A percentile compares a stretch with the other conserved stretches of the same genome.
phyloP scores from a whole-genome alignment of 2,329 filamentous ascomycete genomes.

The Pseudogymnoascus pannorum region DNA sequence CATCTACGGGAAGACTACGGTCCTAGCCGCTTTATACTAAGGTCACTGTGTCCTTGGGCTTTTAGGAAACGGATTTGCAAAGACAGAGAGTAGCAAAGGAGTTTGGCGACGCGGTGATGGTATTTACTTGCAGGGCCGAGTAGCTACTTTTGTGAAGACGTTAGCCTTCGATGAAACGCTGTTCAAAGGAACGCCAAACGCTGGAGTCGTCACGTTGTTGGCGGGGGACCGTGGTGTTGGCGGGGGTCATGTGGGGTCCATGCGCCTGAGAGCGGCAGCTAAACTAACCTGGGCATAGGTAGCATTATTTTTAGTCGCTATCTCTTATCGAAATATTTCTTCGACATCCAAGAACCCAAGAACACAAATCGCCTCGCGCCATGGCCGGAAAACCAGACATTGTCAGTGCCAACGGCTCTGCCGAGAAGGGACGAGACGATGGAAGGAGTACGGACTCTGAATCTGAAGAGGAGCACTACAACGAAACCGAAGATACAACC shows the following conservation, averaged over 20 bases:
- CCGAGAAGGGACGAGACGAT: background rate
- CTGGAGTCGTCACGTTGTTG: constrained; percentile 3
- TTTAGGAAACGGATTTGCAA: background rate
- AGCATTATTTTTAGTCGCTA: constrained; percentile 6
- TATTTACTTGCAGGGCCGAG: constrained; percentile 1
- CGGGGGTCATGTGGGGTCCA: constrained; percentile 6
- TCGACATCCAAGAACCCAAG: constrained; percentile 1
- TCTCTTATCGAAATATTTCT: constrained; percentile 9
- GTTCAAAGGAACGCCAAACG: constrained; percentile 8
- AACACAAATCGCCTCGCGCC: background rate
- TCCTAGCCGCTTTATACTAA: constrained; percentile 7
- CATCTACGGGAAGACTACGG: constrained; percentile 33
- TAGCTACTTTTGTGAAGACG: constrained; percentile 4
- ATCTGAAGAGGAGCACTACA: background rate
- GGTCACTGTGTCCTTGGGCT: constrained; percentile 4
- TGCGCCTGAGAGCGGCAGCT: constrained; percentile 6
- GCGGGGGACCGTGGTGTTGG: background rate
- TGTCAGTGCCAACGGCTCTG: background rate
- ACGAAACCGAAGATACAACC: background rate
- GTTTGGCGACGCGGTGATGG: background rate
- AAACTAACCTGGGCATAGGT: background rate
- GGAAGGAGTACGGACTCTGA: background rate
- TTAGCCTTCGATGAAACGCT: constrained; percentile 1
- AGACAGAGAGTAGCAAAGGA: background rate
- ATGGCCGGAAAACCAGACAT: background rate